Evolutionary conservation across 805 yeast genomes (phyloP).

Genomic region (Wickerhamiella azyma): DNA sequence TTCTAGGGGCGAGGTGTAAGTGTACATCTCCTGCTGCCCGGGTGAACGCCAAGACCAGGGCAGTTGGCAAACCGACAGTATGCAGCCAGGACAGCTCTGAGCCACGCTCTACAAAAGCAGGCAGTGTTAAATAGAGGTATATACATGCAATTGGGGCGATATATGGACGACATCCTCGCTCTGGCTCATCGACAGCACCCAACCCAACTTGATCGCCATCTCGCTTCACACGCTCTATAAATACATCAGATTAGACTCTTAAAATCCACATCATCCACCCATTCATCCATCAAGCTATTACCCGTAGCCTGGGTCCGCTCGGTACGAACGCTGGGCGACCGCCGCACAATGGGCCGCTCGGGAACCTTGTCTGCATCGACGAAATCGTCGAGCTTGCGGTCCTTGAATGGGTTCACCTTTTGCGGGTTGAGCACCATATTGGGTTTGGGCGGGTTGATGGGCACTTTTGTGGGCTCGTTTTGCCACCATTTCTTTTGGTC

Average conservation of each 20-base stretch:
- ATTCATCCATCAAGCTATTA: neutral
- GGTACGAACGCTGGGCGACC: constrained; percentile 1
- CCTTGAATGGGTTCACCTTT: constrained; percentile 62
- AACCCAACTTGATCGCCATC: too few species aligned
- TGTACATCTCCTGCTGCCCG: too few species aligned
- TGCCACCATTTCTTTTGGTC: constrained; percentile 88
- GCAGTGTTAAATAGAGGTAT: too few species aligned
- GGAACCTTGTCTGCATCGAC: constrained; percentile 22
- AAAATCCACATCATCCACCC: neutral
- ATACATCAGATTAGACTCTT: neutral
- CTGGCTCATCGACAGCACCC: too few species aligned
- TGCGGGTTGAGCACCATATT: constrained; percentile 52
- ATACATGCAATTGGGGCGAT: too few species aligned
- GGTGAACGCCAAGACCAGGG: too few species aligned
- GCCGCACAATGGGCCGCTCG: constrained; percentile 4
- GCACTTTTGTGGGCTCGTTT: constrained; percentile 57
- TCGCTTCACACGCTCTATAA: too few species aligned
- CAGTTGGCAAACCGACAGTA: too few species aligned
- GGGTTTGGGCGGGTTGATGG: constrained; percentile 30
- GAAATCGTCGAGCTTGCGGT: constrained; percentile 38
- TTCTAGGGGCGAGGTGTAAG: too few species aligned
- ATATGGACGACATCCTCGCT: too few species aligned
- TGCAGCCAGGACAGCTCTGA: too few species aligned
- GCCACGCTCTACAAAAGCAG: too few species aligned
- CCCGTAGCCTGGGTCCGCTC: neutral